A percentile compares a stretch with the other conserved stretches of the same genome.
Conservation (phyloP, 148 eudicot species). For the Rhododendron mucronatum region DNA sequence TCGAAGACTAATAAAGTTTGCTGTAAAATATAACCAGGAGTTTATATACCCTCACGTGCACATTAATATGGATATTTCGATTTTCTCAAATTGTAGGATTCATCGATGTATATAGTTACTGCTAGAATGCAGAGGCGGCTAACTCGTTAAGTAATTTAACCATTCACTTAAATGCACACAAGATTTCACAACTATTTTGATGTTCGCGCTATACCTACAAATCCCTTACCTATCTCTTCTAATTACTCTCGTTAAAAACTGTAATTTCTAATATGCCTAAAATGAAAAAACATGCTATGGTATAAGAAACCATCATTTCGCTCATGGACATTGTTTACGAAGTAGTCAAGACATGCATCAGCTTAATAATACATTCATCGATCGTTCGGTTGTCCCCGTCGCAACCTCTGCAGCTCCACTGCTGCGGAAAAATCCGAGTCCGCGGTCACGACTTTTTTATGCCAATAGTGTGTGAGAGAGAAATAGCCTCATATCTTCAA, state of each 20-base stretch:
- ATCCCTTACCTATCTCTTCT: neutral
- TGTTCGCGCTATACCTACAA: neutral
- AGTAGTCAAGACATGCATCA: neutral
- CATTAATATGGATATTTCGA: neutral
- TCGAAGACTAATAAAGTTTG: neutral
- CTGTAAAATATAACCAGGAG: too few species aligned
- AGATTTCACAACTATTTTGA: neutral
- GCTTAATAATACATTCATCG: neutral
- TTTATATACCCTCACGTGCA: neutral
- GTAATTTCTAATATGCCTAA: too few species aligned
- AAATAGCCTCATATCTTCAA: neutral
- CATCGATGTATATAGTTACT: neutral
- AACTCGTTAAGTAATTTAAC: neutral
- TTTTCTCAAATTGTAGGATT: neutral
- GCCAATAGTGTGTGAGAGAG: neutral
- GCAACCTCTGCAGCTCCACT: neutral
- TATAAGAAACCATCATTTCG: neutral
- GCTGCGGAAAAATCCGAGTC: neutral
- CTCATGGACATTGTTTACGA: too few species aligned
- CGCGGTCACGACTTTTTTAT: too few species aligned
- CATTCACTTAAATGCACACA: neutral
- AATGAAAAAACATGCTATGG: too few species aligned
- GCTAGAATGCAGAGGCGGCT: neutral
- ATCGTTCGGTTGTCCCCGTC: neutral
- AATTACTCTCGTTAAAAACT: neutral